Evolutionary conservation across 768 basidiomycete species (phyloP).

Genomic region (Panellus pusillus): DNA sequence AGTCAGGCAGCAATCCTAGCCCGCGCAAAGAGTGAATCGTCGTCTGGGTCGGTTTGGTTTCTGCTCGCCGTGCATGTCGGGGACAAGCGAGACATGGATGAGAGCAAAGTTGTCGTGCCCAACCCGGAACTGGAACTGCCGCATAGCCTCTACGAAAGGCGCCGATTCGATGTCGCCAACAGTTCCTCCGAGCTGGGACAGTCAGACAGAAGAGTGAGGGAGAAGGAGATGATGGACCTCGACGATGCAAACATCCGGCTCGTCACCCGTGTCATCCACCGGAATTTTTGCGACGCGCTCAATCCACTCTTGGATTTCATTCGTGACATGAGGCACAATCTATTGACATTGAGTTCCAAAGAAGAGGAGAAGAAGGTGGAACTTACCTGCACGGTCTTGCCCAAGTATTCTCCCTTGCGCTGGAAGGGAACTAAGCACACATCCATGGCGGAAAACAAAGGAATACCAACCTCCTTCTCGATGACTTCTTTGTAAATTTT

Average conservation of each 20-base stretch:
- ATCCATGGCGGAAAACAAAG: background rate
- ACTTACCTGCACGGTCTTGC: conserved; percentile 91
- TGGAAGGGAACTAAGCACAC: conserved; percentile 25
- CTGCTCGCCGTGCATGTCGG: conserved; percentile 97
- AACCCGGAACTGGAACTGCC: conserved; percentile 99
- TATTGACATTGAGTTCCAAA: conserved; percentile 26
- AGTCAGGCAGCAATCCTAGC: conserved; percentile 87
- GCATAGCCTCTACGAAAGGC: conserved; percentile 97
- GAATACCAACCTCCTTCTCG: conserved; percentile 80
- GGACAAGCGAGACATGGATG: conserved; percentile 96
- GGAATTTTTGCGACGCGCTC: conserved; percentile 92
- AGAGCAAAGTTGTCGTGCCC: conserved; percentile 96
- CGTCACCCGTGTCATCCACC: conserved; percentile 89
- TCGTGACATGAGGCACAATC: conserved; percentile 96
- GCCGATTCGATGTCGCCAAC: conserved; percentile 99
- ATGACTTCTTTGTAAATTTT: conserved; percentile 98
- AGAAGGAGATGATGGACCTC: conserved; percentile 55
- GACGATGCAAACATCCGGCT: conserved; percentile 96
- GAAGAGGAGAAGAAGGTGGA: background rate
- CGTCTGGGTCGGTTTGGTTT: conserved; percentile 99
- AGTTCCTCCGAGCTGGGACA: conserved; percentile 89
- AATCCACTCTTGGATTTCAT: conserved; percentile 98
- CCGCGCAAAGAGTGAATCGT: conserved; percentile 93
- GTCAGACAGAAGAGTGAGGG: background rate
- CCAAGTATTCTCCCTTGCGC: conserved; percentile 87